Base-by-base conservation (phyloP, 1,139 yeast species). In the Nakaseomyces kungkrabaensis region DNA sequence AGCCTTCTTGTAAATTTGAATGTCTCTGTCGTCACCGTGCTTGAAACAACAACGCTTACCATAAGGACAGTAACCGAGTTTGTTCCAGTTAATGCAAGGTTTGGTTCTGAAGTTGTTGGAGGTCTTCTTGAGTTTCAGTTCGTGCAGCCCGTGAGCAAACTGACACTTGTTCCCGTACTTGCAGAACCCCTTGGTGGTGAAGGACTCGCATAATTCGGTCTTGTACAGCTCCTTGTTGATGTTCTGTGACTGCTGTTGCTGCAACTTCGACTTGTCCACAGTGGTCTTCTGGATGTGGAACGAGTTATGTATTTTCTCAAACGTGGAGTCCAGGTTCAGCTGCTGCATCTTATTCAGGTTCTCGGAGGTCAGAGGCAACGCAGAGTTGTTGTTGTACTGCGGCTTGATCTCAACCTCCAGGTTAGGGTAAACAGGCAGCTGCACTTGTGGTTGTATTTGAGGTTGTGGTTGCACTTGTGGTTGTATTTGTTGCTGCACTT, bases 91-190 rank as follows among this genome's bases (percentile, higher is more conserved):
- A 56, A 81, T 84, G 70, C 97, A 89, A 25, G 94, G 87, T 70
- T 88, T 89, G 29, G 96, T 85, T 65, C 96, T 79, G 85, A 94
- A 89, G 63, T 88, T 89, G 52, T 85, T 80, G 13, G 92, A 85
- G 53, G 95, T 76, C 54, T 81, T 84, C 47, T 87, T 81, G 22
- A 68, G 61, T 66, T 87, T 86, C 60, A 89, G 72, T 65, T 89
- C 97, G 51, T 76, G 71, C 43, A 78, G 75, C 25, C 97, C 97
- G 61, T 89, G 97, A 7, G 97, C 97, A 74, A 89, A 89, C 69
- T 89, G 97, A 66, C 97, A 89, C 70, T 89, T 89, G 58, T 78
- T 77, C 3, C 95, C 95, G 65, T 89, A 89, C 8, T 95, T 95
- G 67, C 97, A 89, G 52, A 67, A 63, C 27, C 92, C 92, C 55